These are phyloP conservation scores for Eimeria maxima DNA, from an alignment of 169 alveolate species.

Conservation along the genomic window DNA sequence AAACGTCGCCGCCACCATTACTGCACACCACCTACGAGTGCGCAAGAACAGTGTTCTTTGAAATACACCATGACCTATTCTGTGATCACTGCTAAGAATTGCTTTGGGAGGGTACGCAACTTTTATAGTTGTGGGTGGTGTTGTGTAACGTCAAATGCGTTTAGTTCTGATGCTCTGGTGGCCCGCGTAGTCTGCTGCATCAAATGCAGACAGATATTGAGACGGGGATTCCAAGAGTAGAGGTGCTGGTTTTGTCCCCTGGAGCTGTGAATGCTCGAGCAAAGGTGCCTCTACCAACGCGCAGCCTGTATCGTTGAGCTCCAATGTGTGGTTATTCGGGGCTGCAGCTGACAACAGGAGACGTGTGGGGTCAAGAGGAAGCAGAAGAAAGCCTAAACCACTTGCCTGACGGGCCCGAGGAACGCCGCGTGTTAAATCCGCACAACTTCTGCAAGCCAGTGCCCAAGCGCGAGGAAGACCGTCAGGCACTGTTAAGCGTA, in stretches of 20 bases:
- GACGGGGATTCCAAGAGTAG: background rate
- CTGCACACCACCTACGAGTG: constrained; percentile 85
- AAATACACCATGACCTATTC: background rate
- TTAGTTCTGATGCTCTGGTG: background rate
- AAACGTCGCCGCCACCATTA: constrained; percentile 84
- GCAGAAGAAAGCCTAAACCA: background rate
- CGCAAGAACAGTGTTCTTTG: constrained; percentile 1
- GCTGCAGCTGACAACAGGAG: constrained; percentile 79
- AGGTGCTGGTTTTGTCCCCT: background rate
- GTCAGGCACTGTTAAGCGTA: constrained; percentile 83
- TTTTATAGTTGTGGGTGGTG: background rate
- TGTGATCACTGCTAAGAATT: background rate
- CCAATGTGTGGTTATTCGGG: background rate
- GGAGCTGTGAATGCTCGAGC: background rate
- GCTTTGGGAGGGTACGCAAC: background rate
- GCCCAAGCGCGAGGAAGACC: constrained; percentile 82
- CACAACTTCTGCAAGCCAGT: constrained; percentile 87
- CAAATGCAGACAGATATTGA: background rate
- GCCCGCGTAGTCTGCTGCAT: background rate
- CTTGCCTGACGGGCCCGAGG: background rate
- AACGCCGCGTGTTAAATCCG: constrained; percentile 45
- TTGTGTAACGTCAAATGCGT: background rate
- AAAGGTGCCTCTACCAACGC: background rate
- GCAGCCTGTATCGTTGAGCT: background rate
- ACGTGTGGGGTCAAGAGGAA: constrained; percentile 62